These are phyloP conservation scores for Dendrobium officinale DNA, from an alignment of 106 monocot genomes.

Conservation along the genomic window DNA sequence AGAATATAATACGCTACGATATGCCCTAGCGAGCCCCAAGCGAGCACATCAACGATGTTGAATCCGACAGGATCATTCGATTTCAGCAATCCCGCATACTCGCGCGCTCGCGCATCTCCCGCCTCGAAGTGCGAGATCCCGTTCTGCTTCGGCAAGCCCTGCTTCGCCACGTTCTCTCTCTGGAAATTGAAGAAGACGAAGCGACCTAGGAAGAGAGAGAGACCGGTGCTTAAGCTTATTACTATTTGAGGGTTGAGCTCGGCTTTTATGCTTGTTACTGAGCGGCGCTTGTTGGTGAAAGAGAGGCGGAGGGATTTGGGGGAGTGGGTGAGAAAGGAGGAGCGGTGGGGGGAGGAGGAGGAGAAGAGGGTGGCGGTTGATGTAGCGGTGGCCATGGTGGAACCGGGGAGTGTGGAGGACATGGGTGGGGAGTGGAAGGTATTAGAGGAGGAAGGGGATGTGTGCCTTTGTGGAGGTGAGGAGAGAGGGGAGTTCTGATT, in stretches of 20 bases:
- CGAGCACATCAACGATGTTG: constrained; percentile 89
- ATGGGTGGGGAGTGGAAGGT: background rate
- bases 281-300: background rate
- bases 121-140: constrained; percentile 89
- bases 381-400: constrained; percentile 13
- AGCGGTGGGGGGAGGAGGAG: constrained; percentile 26
- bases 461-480: constrained; percentile 20
- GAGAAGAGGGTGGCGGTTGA: constrained; percentile 13
- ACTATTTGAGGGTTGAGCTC: constrained; percentile 73
- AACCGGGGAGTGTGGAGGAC: background rate
- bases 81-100: constrained; percentile 55
- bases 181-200: constrained; percentile 99
- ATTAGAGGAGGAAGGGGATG: constrained; percentile 6
- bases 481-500: constrained; percentile 15
- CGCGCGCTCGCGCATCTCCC: constrained; percentile 78
- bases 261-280: constrained; percentile 14
- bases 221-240: constrained; percentile 90
- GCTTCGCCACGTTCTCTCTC: constrained; percentile 95
- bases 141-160: constrained; percentile 87
- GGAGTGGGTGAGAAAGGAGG: constrained; percentile 42
- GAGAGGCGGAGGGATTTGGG: constrained; percentile 15
- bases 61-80: constrained; percentile 98
- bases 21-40: constrained; percentile 93
- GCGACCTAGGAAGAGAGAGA: constrained; percentile 90
- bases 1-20: constrained; percentile 94